Base-by-base conservation (phyloP, 176 grass and related monocot species). In the Cenchrus americanus region DNA sequence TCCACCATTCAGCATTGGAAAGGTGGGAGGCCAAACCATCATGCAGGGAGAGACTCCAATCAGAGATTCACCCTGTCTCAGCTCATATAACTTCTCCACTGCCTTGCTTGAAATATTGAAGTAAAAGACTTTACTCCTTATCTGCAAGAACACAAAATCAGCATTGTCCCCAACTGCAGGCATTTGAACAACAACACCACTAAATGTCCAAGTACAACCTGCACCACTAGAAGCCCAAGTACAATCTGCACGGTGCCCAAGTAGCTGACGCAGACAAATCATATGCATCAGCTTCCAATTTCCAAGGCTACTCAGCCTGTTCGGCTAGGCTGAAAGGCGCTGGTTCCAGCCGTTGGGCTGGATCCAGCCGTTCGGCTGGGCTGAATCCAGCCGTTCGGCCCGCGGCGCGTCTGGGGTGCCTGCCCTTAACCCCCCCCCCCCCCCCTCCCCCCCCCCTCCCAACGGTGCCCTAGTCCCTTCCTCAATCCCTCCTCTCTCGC, bases 1-100 rank as follows among this genome's bases (percentile, higher is more conserved):
- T 18, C 49, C 67, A 43, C 32, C 14, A 14, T 55, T 24, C 30
- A 17, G n/a, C 18, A 34, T 50, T 57, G 78, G 64, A 13, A 80
- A 80, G 19, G 41, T 80, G 14, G 64, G 78, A 68, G 78, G 63
- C 78, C 78, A 80, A 66, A 80, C 27, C 78, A 80, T 68, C 18
- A 54, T 42, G 19, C 68, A 80, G 13, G 78, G 78, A 66, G 41
- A 41, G 7, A 68, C 23, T 10, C 22, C 27, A 80, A 42, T 10
- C 7, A 66, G 58, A 6, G 23, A 66, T n/a, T 80, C 62, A 14
- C 22, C 24, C 46, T 66, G 19, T 26, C 6, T 49, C 13, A 12
- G 24, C 14, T 80, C 62, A 80, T 66, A 66, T 2, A 80, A 62
- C 62, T 80, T 80, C 10, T 66, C 18, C 10, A 80, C 77, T n/a